A percentile compares a stretch with the other conserved stretches of the same genome.
These are phyloP conservation scores for Cardiospermum halicacabum DNA, from an alignment of 345 rosid genomes.

Conservation along the genomic window DNA sequence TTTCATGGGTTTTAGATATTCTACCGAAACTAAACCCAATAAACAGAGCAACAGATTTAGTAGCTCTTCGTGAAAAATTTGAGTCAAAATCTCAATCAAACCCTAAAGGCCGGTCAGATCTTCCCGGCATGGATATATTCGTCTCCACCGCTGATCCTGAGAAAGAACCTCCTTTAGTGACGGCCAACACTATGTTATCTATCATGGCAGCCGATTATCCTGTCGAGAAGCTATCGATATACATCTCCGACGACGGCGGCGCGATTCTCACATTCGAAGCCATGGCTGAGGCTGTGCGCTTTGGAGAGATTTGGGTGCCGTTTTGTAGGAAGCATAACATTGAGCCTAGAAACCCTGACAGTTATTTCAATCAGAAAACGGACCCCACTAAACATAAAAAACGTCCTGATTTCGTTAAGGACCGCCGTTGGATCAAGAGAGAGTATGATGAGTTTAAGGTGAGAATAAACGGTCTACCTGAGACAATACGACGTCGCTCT, in stretches of 20 bases:
- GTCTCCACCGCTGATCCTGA: conserved; percentile 94
- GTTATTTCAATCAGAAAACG: conserved; percentile 63
- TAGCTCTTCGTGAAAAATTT: conserved; percentile 72
- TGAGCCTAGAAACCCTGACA: conserved; percentile 91
- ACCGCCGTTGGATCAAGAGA: conserved; percentile 93
- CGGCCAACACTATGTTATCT: conserved; percentile 77
- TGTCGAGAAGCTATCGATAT: conserved; percentile 62
- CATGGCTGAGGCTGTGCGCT: conserved; percentile 90
- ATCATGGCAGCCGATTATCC: conserved; percentile 80
- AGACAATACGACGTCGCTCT: conserved; percentile 58
- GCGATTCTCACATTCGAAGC: conserved; percentile 91
- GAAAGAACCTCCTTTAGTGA: conserved; percentile 89
- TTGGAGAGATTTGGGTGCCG: conserved; percentile 86
- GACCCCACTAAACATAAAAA: conserved; percentile 89
- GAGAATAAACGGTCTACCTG: conserved; percentile 84
- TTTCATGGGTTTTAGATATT: conserved; percentile 83
- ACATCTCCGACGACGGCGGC: conserved; percentile 92
- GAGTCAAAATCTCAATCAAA: conserved; percentile 67
- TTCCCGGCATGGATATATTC: conserved; percentile 77
- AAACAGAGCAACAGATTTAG: conserved; percentile 74
- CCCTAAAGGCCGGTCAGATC: conserved; percentile 84
- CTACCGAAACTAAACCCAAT: conserved; percentile 86
- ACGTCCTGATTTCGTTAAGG: conserved; percentile 78
- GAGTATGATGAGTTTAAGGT: conserved; percentile 97
- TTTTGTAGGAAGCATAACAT: conserved; percentile 89